Percentiles rank a stretch among this genome's conserved stretches.
Evolutionary conservation across 2,329 filamentous ascomycete species (phyloP).

Genomic region (Lecanoromycetidae sp.): DNA sequence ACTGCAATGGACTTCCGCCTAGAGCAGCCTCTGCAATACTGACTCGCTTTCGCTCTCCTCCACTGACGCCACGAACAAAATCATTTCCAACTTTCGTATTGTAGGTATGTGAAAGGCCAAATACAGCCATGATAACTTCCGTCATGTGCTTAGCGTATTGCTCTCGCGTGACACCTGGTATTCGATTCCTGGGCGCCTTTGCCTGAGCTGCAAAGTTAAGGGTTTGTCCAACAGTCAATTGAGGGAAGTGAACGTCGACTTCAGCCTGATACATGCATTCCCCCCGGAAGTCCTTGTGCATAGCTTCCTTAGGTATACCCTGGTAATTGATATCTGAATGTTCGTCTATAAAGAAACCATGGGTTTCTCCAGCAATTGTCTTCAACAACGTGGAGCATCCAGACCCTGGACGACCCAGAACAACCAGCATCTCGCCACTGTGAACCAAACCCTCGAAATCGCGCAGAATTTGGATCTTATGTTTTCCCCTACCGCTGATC

Average conservation of each 20-base stretch:
- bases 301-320: constrained; percentile 54
- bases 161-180: constrained; percentile 31
- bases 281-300: constrained; percentile 66
- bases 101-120: constrained; percentile 42
- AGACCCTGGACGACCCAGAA: constrained; percentile 40
- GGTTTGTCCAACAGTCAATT: constrained; percentile 46
- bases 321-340: constrained; percentile 72
- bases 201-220: constrained; percentile 44
- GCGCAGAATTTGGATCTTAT: constrained; percentile 23
- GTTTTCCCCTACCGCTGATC: constrained; percentile 27
- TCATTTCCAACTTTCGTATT: constrained; percentile 39
- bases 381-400: constrained; percentile 73
- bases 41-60: constrained; percentile 50
- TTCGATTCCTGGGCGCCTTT: constrained; percentile 35
- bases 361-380: constrained; percentile 69
- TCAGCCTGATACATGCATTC: constrained; percentile 62
- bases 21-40: constrained; percentile 40
- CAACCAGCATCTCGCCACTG: constrained; percentile 46
- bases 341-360: constrained; percentile 62
- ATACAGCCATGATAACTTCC: constrained; percentile 41
- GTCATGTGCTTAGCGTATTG: constrained; percentile 36
- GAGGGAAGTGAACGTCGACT: constrained; percentile 41
- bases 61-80: constrained; percentile 49
- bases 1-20: constrained; percentile 21
- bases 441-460: constrained; percentile 52